Evolutionary conservation across 1,284 basidiomycete species (phyloP).

Genomic region (Macrocystidia cucumis): DNA sequence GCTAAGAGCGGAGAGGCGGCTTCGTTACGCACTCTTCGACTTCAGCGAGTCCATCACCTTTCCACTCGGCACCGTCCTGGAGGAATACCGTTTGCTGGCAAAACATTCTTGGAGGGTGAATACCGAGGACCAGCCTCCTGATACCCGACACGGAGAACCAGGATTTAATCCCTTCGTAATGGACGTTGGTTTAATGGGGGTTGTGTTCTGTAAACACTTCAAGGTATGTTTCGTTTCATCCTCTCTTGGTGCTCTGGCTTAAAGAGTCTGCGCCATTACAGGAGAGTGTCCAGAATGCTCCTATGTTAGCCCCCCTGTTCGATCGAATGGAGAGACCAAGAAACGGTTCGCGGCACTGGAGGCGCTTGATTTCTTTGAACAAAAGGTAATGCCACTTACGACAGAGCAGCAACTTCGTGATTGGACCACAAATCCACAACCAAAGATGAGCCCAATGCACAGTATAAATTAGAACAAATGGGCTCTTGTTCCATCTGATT

Average conservation of each 20-base stretch:
- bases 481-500: no score
- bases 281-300: constrained; percentile 12
- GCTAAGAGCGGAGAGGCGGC: not conserved
- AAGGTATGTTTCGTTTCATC: constrained; percentile 10
- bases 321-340: constrained; percentile 16
- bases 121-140: constrained; percentile 5
- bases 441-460: no score
- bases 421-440: no score
- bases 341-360: constrained; percentile 17
- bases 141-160: constrained; percentile 17
- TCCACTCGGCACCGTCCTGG: constrained; percentile 6
- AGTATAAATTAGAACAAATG: no score
- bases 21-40: constrained; percentile 15
- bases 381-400: constrained; percentile 2
- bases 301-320: constrained; percentile 17
- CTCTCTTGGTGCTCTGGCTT: not conserved
- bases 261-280: constrained; percentile 8
- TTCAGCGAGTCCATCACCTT: constrained; percentile 14
- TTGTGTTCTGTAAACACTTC: constrained; percentile 8
- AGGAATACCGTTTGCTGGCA: constrained; percentile 8
- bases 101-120: constrained; percentile 8
- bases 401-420: constrained; percentile 1
- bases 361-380: constrained; percentile 17
- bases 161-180: constrained; percentile 21
- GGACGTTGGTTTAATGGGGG: constrained; percentile 17